These are phyloP conservation scores for Cucumis melo DNA, from an alignment of 306 rosid species.

Conservation along the genomic window DNA sequence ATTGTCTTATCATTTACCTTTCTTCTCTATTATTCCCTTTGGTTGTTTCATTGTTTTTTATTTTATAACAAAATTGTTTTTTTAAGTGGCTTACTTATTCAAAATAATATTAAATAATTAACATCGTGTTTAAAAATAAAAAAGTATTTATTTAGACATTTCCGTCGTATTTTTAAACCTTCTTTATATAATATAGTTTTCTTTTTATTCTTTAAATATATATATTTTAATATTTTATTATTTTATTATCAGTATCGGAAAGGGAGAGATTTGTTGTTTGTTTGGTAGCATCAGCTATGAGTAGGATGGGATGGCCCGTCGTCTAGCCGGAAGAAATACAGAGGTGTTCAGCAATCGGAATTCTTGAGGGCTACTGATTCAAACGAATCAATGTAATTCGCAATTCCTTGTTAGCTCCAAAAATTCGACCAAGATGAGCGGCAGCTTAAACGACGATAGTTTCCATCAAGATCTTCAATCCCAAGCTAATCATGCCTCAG, in stretches of 20 bases:
- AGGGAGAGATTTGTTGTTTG: constrained; percentile 1
- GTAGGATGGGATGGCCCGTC: neutral
- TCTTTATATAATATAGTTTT: too few relatives aligned
- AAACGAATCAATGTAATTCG: constrained; percentile 1
- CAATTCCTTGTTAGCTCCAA: neutral
- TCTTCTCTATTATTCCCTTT: too few relatives aligned
- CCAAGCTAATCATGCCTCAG: constrained; percentile 57
- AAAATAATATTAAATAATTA: too few relatives aligned
- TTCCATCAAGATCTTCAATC: constrained; percentile 53
- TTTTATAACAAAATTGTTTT: too few relatives aligned
- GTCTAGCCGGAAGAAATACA: neutral
- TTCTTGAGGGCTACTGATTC: neutral
- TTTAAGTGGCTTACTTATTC: too few relatives aligned
- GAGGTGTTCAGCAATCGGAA: neutral
- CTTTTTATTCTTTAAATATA: too few relatives aligned
- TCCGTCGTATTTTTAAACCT: too few relatives aligned
- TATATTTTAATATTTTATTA: neutral
- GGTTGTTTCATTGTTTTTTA: too few relatives aligned
- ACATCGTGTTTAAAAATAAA: too few relatives aligned
- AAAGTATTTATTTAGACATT: too few relatives aligned
- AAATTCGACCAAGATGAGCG: neutral
- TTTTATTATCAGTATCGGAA: neutral
- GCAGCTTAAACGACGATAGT: constrained; percentile 22
- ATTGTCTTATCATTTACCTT: too few relatives aligned
- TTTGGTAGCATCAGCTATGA: neutral